phyloP scores from a whole-genome alignment of 2,329 filamentous ascomycete genomes.

The Periglandula ipomoeae region DNA sequence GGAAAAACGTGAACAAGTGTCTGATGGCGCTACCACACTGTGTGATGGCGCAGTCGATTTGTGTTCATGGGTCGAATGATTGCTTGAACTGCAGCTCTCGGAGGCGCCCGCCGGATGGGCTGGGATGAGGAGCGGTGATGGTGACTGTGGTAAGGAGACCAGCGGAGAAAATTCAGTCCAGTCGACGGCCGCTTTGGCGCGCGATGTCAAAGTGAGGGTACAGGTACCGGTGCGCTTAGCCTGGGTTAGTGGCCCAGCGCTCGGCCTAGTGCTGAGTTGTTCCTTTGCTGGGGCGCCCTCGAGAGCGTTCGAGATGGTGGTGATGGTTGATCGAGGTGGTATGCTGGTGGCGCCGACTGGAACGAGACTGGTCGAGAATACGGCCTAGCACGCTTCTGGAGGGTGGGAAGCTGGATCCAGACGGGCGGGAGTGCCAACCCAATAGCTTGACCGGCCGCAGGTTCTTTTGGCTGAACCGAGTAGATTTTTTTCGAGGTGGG shows the following conservation, averaged over 20 bases:
- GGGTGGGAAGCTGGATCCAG: neutral
- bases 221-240: too few relatives aligned
- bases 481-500: neutral
- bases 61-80: neutral
- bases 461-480: neutral
- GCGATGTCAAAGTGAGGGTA: neutral
- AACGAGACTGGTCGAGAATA: conserved; percentile 3
- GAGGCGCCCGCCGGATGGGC: neutral
- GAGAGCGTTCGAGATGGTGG: neutral
- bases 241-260: too few relatives aligned
- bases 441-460: neutral
- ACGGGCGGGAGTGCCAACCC: neutral
- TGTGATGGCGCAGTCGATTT: conserved; percentile 5
- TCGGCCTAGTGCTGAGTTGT: too few relatives aligned
- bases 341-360: conserved; percentile 4
- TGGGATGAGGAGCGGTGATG: neutral
- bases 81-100: neutral
- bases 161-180: neutral
- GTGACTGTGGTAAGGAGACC: neutral
- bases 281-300: too few relatives aligned
- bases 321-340: neutral
- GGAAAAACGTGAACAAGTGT: conserved; percentile 2
- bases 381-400: neutral
- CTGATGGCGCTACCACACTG: conserved; percentile 11
- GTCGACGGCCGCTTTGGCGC: too few relatives aligned